Evolutionary conservation across 192 early-diverging fungal genomes (phyloP).

Genomic region (Coemansia pectinata): DNA sequence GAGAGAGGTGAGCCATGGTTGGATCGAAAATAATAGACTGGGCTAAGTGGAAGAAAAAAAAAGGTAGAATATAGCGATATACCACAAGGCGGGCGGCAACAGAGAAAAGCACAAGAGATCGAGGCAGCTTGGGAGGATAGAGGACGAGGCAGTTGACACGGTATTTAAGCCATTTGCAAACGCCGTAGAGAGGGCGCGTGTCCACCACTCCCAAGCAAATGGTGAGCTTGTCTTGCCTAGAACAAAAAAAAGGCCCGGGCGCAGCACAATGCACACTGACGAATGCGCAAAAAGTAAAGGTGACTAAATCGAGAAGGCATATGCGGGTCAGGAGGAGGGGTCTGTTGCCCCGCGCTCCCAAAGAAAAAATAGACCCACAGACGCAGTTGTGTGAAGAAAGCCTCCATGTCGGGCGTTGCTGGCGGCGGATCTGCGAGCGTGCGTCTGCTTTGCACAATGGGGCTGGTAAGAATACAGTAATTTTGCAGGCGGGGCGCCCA

Average conservation of each 20-base stretch:
- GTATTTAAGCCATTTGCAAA: slow-evolving; percentile 2
- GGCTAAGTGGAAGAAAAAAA: background rate
- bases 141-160: background rate
- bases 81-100: background rate
- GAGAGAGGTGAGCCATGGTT: slow-evolving; percentile 21
- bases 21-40: background rate
- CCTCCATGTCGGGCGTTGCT: background rate
- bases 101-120: slow-evolving; percentile 8
- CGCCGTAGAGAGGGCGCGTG: background rate
- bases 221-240: background rate
- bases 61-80: background rate
- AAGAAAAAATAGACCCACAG: background rate
- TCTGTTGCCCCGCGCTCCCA: slow-evolving; percentile 1
- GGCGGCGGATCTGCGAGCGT: slow-evolving; percentile 1
- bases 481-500: background rate
- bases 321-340: slow-evolving; percentile 8
- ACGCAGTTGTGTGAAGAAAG: background rate
- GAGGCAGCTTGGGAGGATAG: background rate
- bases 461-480: slow-evolving; percentile 12
- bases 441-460: slow-evolving; percentile 8
- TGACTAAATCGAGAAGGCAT: background rate
- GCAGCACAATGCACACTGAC: slow-evolving; percentile 2
- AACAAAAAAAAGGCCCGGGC: background rate
- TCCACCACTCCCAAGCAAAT: background rate
- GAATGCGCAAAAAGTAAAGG: background rate